These are phyloP conservation scores for Populus tremula DNA, from an alignment of 345 rosid species.

Conservation along the genomic window DNA sequence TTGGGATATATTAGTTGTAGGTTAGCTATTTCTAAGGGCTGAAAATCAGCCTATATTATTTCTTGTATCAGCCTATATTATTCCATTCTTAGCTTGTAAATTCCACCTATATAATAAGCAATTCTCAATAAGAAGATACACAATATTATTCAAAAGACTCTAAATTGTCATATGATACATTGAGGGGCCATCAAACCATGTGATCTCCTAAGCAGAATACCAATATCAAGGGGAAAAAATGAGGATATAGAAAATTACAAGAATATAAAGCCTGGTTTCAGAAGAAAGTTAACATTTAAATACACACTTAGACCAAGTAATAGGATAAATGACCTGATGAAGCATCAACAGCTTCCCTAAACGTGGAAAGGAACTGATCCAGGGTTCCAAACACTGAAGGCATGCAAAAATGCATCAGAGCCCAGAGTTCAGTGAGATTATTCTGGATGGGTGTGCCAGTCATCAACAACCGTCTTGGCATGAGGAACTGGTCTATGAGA, in stretches of 20 bases:
- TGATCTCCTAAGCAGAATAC: background rate
- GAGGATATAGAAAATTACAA: background rate
- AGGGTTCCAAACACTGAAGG: conserved; percentile 77
- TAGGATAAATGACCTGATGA: conserved; percentile 45
- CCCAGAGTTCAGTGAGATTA: conserved; percentile 90
- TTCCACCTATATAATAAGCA: too few relatives aligned
- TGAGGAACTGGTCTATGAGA: conserved; percentile 57
- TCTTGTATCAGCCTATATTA: too few relatives aligned
- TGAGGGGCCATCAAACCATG: background rate
- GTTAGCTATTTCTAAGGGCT: too few relatives aligned
- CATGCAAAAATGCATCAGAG: conserved; percentile 90
- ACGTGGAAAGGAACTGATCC: conserved; percentile 64
- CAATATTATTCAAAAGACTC: too few relatives aligned
- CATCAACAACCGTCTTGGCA: conserved; percentile 83
- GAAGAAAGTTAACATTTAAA: conserved; percentile 2
- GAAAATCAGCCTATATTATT: too few relatives aligned
- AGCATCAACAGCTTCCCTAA: conserved; percentile 60
- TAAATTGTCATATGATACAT: background rate
- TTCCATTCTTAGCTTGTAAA: too few relatives aligned
- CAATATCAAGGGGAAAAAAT: background rate
- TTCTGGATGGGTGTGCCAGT: conserved; percentile 92
- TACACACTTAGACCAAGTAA: background rate
- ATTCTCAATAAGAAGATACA: too few relatives aligned
- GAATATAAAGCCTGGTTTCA: background rate
- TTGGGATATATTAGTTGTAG: too few relatives aligned